Evolutionary conservation across 2,329 filamentous ascomycete species (phyloP), one percentile per base, ranked within the genome.

Genomic region (Coleophoma eucalyptorum): DNA sequence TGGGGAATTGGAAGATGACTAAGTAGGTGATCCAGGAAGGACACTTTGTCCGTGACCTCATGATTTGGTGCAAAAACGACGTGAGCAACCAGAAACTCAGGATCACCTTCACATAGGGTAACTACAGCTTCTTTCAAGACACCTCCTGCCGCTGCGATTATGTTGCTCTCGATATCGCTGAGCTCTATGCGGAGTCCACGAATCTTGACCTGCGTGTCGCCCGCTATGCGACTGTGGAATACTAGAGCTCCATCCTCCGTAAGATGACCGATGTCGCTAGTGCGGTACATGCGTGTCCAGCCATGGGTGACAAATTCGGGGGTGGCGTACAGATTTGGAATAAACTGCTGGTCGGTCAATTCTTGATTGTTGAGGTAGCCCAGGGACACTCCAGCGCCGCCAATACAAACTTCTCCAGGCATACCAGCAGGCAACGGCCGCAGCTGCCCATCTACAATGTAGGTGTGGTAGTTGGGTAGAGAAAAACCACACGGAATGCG

Each of bases 321-420:
- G 7, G 49, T 16, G 11, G 51, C 34, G 16, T 18, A 44, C 7
- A 11, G 15, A 20, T 49, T 20, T 4, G 21, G 8, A 7, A 55
- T 19, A 26, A 50, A 56, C 3, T 44, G 16, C 13, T 34, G 11
- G 2, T 46, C n/a, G 2, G 89, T 80, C 18, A 57, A 47, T 8
- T 62, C 62, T 0, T 53, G 43, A 11, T 61, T 55, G n/a, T 65
- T 60, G 0, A 69, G 42, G 49, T 75, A 75, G 2, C 69, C 68
- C 5, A 49, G 15, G 1, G 63, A 60, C 2, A 73, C 63, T 5
- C 68, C 68, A 2, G 61, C 54, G 3, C 73, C 72, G 13, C 61
- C 69, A 31, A 78, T 63, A 26, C 44, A 63, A 5, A 78, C 63
- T 52, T 78, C 73, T 4, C 76, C 76, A 0, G 67, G 57, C 2